Conservation (phyloP, 2,329 filamentous ascomycete genomes). For the Aspergillus sp. region DNA sequence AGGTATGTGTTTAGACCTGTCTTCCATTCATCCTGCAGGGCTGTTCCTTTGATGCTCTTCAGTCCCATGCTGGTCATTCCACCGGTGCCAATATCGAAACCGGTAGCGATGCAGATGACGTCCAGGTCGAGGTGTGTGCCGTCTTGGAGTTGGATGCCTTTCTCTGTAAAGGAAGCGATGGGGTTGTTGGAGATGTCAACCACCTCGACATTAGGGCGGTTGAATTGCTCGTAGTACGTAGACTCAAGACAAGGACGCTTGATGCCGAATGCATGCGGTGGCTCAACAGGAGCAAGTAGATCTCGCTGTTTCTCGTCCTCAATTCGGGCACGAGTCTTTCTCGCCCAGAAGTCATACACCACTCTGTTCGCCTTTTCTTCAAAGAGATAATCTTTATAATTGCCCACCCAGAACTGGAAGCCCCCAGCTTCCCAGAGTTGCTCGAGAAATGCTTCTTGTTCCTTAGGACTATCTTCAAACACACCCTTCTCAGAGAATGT, state of each 20-base stretch:
- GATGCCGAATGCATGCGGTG: conserved; percentile 52
- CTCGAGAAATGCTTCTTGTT: conserved; percentile 49
- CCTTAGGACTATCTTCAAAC: conserved; percentile 49
- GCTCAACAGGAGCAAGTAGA: conserved; percentile 49
- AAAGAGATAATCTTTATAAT: conserved; percentile 51
- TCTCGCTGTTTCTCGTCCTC: conserved; percentile 46
- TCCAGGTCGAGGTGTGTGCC: conserved; percentile 36
- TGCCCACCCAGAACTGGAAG: conserved; percentile 51
- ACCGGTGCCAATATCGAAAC: conserved; percentile 42
- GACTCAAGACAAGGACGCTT: conserved; percentile 49
- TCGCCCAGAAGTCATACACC: conserved; percentile 53
- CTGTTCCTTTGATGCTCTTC: conserved; percentile 24
- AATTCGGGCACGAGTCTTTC: conserved; percentile 48
- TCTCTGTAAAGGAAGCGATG: conserved; percentile 36
- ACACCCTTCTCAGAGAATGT: conserved; percentile 52
- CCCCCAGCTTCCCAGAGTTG: conserved; percentile 48
- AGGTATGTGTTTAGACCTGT: conserved; percentile 37
- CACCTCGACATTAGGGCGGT: conserved; percentile 43
- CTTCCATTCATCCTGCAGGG: conserved; percentile 34
- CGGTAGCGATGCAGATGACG: conserved; percentile 39
- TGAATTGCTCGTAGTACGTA: conserved; percentile 47
- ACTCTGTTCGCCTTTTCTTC: conserved; percentile 48
- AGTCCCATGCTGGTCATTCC: conserved; percentile 37
- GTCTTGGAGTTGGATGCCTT: conserved; percentile 37
- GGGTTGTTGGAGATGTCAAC: conserved; percentile 42